Evolutionary conservation across 306 rosid species (phyloP).

Genomic region (Alnus rubra): DNA sequence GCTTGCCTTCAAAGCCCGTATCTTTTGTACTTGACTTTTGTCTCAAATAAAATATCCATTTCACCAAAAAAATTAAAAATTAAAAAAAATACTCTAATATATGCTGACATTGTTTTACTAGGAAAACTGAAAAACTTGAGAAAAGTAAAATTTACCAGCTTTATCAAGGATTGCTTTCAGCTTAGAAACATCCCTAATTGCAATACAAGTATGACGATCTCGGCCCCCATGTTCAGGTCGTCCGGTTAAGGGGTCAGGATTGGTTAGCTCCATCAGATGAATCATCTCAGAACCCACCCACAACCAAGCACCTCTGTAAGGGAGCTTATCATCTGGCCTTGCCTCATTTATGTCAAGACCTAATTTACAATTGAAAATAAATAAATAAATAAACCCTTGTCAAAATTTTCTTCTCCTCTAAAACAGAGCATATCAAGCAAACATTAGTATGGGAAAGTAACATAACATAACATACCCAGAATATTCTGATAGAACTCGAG

Average conservation of each 20-base stretch:
- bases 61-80: neutral
- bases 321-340: conserved; percentile 93
- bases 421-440: conserved; percentile 3
- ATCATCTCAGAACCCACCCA: conserved; percentile 99
- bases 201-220: conserved; percentile 87
- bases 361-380: conserved; percentile 15
- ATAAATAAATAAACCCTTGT: neutral
- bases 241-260: conserved; percentile 91
- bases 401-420: conserved; percentile 16
- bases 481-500: conserved; percentile 81
- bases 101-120: neutral
- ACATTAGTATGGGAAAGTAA: conserved; percentile 8
- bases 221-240: conserved; percentile 89
- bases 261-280: conserved; percentile 97
- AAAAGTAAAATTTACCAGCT: conserved; percentile 53
- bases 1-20: neutral
- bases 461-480: conserved; percentile 64
- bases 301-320: conserved; percentile 95
- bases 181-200: conserved; percentile 74
- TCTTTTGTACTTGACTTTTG: neutral
- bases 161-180: conserved; percentile 77
- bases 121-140: conserved; percentile 3
- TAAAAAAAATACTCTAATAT: no score
- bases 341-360: conserved; percentile 94
- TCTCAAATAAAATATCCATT: neutral